A percentile compares a stretch with the other conserved stretches of the same genome.
phyloP scores from a whole-genome alignment of 2,329 filamentous ascomycete species.

The Aspergillus pseudonomiae region DNA sequence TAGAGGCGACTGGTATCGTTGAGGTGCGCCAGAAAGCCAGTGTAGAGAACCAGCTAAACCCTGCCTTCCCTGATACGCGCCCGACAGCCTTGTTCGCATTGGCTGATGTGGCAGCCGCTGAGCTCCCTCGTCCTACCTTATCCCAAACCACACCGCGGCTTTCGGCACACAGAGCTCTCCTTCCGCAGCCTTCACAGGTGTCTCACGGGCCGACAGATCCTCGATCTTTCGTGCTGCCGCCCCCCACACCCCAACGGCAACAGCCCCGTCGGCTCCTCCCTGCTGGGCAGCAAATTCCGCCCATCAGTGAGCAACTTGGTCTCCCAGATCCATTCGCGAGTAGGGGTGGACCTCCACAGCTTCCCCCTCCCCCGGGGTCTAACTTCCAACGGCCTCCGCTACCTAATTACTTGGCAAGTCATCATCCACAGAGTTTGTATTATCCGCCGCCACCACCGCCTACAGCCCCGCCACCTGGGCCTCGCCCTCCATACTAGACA shows the following conservation, averaged over 20 bases:
- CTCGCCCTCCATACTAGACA: conserved; percentile 23
- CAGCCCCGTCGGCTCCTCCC: conserved; percentile 42
- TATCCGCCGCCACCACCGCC: conserved; percentile 27
- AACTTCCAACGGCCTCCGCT: conserved; percentile 38
- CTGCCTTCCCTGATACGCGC: conserved; percentile 17
- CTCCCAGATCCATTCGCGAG: conserved; percentile 42
- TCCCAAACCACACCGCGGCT: conserved; percentile 52
- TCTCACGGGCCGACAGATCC: conserved; percentile 35
- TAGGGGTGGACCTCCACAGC: conserved; percentile 40
- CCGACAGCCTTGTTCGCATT: conserved; percentile 38
- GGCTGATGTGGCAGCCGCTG: conserved; percentile 40
- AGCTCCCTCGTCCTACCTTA: conserved; percentile 25
- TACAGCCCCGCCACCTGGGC: conserved; percentile 18
- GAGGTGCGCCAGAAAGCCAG: conserved; percentile 15
- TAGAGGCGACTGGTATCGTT: conserved; percentile 33
- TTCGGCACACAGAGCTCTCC: conserved; percentile 34
- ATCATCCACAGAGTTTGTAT: conserved; percentile 27
- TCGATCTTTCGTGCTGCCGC: conserved; percentile 33
- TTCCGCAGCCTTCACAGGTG: conserved; percentile 27
- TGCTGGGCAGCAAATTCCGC: conserved; percentile 35
- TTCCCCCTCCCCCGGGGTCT: conserved; percentile 44
- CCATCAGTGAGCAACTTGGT: conserved; percentile 35
- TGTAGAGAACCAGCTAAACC: conserved; percentile 12
- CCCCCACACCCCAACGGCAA: conserved; percentile 30
- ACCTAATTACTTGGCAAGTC: conserved; percentile 30